These are phyloP conservation scores for Flaveria robusta DNA, from an alignment of 129 eudicot species.

Conservation along the genomic window DNA sequence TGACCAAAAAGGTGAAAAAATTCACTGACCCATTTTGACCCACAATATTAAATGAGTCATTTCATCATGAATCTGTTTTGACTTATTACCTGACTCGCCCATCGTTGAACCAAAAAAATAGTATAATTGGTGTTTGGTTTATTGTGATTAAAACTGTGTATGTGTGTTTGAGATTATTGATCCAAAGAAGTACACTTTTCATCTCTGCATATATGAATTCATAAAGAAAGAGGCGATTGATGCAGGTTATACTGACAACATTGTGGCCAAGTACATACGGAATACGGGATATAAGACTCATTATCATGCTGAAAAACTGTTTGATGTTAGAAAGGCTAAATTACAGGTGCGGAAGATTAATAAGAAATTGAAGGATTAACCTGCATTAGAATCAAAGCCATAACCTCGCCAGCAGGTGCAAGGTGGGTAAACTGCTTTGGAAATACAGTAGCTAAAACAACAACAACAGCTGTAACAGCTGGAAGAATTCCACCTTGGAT, in stretches of 20 bases:
- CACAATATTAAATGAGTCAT: background rate
- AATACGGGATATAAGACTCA: background rate
- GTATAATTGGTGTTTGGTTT: background rate
- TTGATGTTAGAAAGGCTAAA: background rate
- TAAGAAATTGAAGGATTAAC: conserved; percentile 38
- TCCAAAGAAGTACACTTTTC: background rate
- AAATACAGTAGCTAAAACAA: conserved; percentile 68
- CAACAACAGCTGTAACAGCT: conserved; percentile 72
- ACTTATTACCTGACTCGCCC: background rate
- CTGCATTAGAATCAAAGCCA: conserved; percentile 94
- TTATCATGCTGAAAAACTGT: background rate
- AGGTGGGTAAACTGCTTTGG: conserved; percentile 74
- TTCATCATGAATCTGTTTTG: background rate
- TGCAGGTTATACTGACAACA: background rate
- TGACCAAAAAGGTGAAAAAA: background rate
- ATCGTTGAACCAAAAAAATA: background rate
- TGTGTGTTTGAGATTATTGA: background rate
- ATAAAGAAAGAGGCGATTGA: background rate
- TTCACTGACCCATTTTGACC: background rate
- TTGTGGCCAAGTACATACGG: background rate
- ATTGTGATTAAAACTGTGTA: background rate
- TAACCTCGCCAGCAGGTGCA: conserved; percentile 86
- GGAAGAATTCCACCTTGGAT: conserved; percentile 90
- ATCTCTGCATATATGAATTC: background rate
- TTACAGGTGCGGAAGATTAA: background rate